Evolutionary conservation across 73 alveolate species (phyloP).

Genomic region (Paramecium sonneborni): DNA sequence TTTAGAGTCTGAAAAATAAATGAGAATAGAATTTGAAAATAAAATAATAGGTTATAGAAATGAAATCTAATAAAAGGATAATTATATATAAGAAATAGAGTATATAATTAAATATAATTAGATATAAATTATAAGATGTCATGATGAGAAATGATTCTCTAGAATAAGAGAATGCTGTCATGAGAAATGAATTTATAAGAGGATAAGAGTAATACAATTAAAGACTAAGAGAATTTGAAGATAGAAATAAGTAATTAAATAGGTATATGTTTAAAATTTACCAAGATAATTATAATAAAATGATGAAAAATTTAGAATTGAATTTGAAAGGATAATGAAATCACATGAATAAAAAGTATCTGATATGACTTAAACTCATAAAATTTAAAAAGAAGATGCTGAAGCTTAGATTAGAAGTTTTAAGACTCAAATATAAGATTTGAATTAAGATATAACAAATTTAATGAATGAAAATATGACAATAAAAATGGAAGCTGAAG

Average conservation of each 20-base stretch:
- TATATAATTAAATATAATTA: neutral
- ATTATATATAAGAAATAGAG: neutral
- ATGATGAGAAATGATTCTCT: neutral
- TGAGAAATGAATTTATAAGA: conserved; percentile 42
- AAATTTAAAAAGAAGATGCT: neutral
- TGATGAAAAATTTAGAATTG: conserved; percentile 33
- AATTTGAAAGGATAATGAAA: neutral
- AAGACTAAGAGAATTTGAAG: conserved; percentile 31
- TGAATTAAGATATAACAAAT: conserved; percentile 19
- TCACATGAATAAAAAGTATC: neutral
- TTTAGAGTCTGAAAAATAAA: neutral
- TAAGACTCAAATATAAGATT: neutral
- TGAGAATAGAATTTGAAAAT: conserved; percentile 8
- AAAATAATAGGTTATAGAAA: neutral
- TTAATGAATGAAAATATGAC: conserved; percentile 33
- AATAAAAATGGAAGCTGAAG: conserved; percentile 51
- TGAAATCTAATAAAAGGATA: neutral
- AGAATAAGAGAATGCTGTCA: neutral
- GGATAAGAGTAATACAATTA: conserved; percentile 36
- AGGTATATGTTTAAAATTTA: neutral
- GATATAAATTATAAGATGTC: neutral
- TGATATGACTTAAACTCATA: neutral
- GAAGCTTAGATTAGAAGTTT: conserved; percentile 36
- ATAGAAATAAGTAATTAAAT: neutral
- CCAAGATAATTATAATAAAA: neutral